Evolutionary conservation across 192 early-diverging fungal genomes (phyloP).

Genomic region (Coemansia sp.): DNA sequence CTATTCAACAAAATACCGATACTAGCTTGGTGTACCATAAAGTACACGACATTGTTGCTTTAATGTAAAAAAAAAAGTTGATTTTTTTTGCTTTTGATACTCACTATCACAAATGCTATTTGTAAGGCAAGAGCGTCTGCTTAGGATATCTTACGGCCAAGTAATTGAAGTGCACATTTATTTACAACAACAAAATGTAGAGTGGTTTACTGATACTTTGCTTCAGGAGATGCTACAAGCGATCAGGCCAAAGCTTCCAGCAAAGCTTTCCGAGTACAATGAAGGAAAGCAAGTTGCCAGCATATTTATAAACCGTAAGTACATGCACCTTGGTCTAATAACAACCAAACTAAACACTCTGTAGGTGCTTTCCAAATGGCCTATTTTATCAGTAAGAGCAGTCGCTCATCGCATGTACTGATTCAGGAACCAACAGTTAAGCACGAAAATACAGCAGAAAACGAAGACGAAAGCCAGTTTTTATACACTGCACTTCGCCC

Average conservation of each 20-base stretch:
- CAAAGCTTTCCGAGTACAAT: slow-evolving; percentile 24
- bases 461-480: slow-evolving; percentile 21
- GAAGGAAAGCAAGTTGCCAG: slow-evolving; percentile 17
- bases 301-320: slow-evolving; percentile 36
- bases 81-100: too few species aligned
- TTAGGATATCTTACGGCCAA: slow-evolving; percentile 27
- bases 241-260: slow-evolving; percentile 22
- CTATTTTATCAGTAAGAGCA: slow-evolving; percentile 32
- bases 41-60: too few species aligned
- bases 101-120: slow-evolving; percentile 47
- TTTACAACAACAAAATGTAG: slow-evolving; percentile 29
- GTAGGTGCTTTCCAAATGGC: slow-evolving; percentile 44
- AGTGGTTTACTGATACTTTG: slow-evolving; percentile 42
- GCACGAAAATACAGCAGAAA: slow-evolving; percentile 8
- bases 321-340: not conserved
- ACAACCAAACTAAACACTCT: not conserved
- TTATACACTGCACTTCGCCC: slow-evolving; percentile 23
- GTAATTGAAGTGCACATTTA: slow-evolving; percentile 33
- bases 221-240: slow-evolving; percentile 48
- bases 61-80: too few species aligned
- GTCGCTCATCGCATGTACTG: slow-evolving; percentile 17
- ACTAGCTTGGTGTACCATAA: slow-evolving; percentile 54
- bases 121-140: slow-evolving; percentile 28
- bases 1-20: slow-evolving; percentile 98
- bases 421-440: slow-evolving; percentile 42